Evolutionary conservation across 192 early-diverging fungal genomes (phyloP).

Genomic region (Jimgerdemannia flammicorona): DNA sequence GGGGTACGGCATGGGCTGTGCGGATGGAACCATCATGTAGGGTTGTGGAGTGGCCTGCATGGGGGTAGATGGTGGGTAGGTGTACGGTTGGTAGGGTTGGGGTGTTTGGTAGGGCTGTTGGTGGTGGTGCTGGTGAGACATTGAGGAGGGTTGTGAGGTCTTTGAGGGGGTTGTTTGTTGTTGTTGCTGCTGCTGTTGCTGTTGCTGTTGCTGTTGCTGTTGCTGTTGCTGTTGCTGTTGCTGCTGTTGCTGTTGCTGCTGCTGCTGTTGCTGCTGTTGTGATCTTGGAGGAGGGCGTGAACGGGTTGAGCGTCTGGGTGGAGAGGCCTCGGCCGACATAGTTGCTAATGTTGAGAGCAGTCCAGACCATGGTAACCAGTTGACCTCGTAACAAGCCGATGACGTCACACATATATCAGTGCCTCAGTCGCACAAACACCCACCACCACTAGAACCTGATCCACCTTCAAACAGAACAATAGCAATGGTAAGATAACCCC

Average conservation of each 20-base stretch:
- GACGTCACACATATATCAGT: conserved; percentile 45
- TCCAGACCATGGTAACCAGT: conserved; percentile 42
- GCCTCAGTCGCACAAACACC: neutral
- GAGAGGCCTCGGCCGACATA: conserved; percentile 71
- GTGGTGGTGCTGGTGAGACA: neutral
- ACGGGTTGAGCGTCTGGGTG: conserved; percentile 29
- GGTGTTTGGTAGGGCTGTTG: neutral
- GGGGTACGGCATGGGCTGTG: neutral
- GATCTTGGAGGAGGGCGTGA: conserved; percentile 24
- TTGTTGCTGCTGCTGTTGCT: conserved; percentile 4
- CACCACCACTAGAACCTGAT: no score
- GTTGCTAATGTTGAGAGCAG: conserved; percentile 54
- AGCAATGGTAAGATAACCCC: neutral
- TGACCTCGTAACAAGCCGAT: conserved; percentile 46
- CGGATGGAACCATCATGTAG: neutral
- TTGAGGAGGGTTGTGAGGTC: neutral
- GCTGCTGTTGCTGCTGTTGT: conserved; percentile 28
- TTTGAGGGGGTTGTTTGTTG: neutral
- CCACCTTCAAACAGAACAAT: neutral
- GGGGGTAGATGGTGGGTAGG: neutral
- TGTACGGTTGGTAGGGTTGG: neutral
- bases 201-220: neutral
- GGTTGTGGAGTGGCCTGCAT: neutral
- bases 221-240: conserved; percentile 6
- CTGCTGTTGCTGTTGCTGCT: conserved; percentile 29